phyloP scores from a whole-genome alignment of 202 grass and related monocot species.

The Dendrocalamus latiflorus region DNA sequence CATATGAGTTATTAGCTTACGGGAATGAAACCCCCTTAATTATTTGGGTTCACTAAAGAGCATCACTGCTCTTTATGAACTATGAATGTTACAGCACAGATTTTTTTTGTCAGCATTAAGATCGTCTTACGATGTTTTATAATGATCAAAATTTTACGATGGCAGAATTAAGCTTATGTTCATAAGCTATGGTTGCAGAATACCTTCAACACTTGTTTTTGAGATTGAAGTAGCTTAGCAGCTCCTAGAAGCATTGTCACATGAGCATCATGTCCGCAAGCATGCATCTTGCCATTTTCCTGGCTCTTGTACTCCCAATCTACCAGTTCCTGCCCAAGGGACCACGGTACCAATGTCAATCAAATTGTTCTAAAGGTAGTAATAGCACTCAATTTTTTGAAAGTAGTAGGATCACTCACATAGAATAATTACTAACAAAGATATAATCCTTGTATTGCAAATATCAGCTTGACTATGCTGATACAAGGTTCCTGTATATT shows the following conservation, averaged over 20 bases:
- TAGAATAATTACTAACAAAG: background rate
- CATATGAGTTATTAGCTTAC: background rate
- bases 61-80: background rate
- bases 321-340: slow-evolving; percentile 41
- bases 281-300: slow-evolving; percentile 54
- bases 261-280: slow-evolving; percentile 65
- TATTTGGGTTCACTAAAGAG: background rate
- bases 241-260: slow-evolving; percentile 59
- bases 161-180: background rate
- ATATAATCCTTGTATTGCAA: background rate
- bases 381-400: too few species aligned
- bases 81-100: too few species aligned
- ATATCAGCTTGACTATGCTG: background rate
- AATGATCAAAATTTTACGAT: background rate
- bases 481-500: background rate
- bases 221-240: slow-evolving; percentile 42
- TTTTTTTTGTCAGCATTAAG: background rate
- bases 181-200: background rate
- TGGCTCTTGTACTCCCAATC: slow-evolving; percentile 58
- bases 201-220: background rate
- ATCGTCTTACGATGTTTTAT: background rate
- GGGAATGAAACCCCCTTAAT: background rate
- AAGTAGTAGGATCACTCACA: too few species aligned
- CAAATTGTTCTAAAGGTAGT: too few species aligned
- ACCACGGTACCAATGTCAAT: background rate